phyloP scores from a whole-genome alignment of 2,329 filamentous ascomycete species.

The Hypoxylon sp. region DNA sequence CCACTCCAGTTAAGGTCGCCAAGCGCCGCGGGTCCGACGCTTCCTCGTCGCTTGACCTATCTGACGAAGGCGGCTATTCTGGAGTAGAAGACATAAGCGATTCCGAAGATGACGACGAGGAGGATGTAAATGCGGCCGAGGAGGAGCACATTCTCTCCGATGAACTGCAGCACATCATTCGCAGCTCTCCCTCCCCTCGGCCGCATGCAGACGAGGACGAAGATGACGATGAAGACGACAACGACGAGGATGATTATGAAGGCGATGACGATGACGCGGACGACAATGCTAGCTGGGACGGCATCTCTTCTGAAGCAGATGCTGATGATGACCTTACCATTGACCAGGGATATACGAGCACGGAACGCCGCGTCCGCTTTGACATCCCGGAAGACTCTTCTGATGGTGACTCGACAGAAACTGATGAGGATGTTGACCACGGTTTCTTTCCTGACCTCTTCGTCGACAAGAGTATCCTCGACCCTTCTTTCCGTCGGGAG shows the following conservation, averaged over 20 bases:
- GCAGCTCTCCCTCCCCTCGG: slow-evolving; percentile 65
- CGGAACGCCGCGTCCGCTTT: slow-evolving; percentile 80
- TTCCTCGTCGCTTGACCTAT: slow-evolving; percentile 69
- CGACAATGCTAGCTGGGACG: slow-evolving; percentile 67
- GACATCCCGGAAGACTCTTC: slow-evolving; percentile 74
- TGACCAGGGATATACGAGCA: slow-evolving; percentile 46
- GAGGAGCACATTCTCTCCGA: slow-evolving; percentile 76
- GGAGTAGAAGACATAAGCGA: slow-evolving; percentile 84
- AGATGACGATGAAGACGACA: slow-evolving; percentile 57
- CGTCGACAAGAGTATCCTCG: slow-evolving; percentile 78
- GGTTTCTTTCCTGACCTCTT: slow-evolving; percentile 81
- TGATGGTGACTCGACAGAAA: slow-evolving; percentile 75
- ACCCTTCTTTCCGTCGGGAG: slow-evolving; percentile 78
- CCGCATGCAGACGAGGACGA: slow-evolving; percentile 58
- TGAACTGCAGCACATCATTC: slow-evolving; percentile 54
- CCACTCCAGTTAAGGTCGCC: slow-evolving; percentile 58
- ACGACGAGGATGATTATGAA: slow-evolving; percentile 58
- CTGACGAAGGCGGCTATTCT: slow-evolving; percentile 77
- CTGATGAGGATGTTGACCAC: slow-evolving; percentile 70
- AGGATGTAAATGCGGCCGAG: slow-evolving; percentile 82
- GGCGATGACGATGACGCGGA: slow-evolving; percentile 54
- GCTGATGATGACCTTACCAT: slow-evolving; percentile 58
- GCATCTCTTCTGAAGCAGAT: slow-evolving; percentile 61
- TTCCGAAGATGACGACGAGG: slow-evolving; percentile 81
- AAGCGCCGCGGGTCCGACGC: slow-evolving; percentile 65